phyloP scores from a whole-genome alignment of 148 eudicot species.

The Chenopodium quinoa region DNA sequence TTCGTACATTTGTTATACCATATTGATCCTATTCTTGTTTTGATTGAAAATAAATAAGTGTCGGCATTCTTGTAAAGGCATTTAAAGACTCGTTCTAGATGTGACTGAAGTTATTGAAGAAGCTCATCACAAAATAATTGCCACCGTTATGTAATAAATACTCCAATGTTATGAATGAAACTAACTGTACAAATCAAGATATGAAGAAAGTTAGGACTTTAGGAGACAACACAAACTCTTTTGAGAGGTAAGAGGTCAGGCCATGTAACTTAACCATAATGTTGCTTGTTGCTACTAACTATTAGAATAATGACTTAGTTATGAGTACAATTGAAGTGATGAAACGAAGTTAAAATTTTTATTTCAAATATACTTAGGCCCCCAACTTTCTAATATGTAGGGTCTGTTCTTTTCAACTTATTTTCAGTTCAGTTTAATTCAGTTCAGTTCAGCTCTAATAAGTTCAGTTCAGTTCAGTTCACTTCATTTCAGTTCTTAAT shows the following conservation, averaged over 20 bases:
- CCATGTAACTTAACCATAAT: conserved; percentile 3
- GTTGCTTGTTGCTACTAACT: conserved; percentile 4
- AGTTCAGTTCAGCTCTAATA: no score
- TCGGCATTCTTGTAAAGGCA: not conserved
- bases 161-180: not conserved
- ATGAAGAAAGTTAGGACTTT: not conserved
- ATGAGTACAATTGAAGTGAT: conserved; percentile 23
- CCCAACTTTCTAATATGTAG: no score
- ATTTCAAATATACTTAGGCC: no score
- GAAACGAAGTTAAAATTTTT: no score
- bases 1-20: no score
- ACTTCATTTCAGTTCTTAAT: no score
- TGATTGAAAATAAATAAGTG: not conserved
- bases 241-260: conserved; percentile 2
- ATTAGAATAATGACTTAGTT: conserved; percentile 7
- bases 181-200: not conserved
- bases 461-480: no score
- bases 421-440: no score
- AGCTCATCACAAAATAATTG: not conserved
- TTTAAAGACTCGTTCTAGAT: conserved; percentile 8
- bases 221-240: conserved; percentile 8
- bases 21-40: no score
- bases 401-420: no score
- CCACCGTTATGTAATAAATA: not conserved
- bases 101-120: not conserved